phyloP scores from a whole-genome alignment of 768 basidiomycete genomes.

The Tremella yokohamensis region DNA sequence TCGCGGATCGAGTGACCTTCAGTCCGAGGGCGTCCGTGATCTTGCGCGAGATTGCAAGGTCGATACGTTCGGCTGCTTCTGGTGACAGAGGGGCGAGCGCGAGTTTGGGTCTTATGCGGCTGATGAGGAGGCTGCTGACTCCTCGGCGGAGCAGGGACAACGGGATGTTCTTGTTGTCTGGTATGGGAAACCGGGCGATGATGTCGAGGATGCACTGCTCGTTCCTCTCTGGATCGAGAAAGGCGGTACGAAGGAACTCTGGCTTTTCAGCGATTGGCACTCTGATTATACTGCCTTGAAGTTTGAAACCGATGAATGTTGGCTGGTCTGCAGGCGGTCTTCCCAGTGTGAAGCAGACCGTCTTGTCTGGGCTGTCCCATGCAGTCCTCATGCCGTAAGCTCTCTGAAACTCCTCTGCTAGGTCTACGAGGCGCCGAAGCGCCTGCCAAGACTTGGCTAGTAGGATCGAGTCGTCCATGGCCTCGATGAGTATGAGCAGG shows the following conservation, averaged over 20 bases:
- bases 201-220: slow-evolving; percentile 2
- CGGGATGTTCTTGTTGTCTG: background rate
- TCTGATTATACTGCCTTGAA: background rate
- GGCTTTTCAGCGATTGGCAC: slow-evolving; percentile 6
- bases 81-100: slow-evolving; percentile 12
- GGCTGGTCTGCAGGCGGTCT: background rate
- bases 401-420: slow-evolving; percentile 15
- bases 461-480: slow-evolving; percentile 25
- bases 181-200: slow-evolving; percentile 9
- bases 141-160: slow-evolving; percentile 9
- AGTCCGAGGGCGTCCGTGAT: background rate
- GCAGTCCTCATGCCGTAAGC: slow-evolving; percentile 15
- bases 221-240: background rate
- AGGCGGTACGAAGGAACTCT: slow-evolving; percentile 1
- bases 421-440: background rate
- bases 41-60: slow-evolving; percentile 17
- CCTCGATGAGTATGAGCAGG: slow-evolving; percentile 10
- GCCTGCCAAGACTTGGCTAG: slow-evolving; percentile 6
- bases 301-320: background rate
- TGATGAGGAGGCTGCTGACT: slow-evolving; percentile 10
- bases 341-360: slow-evolving; percentile 13
- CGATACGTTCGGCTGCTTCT: background rate
- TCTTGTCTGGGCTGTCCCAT: slow-evolving; percentile 20
- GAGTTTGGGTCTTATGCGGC: slow-evolving; percentile 8
- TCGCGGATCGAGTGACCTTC: background rate